A percentile compares a stretch with the other conserved stretches of the same genome.
phyloP scores from a whole-genome alignment of 2,329 filamentous ascomycete genomes.

The Arthrobotrys sinensis region DNA sequence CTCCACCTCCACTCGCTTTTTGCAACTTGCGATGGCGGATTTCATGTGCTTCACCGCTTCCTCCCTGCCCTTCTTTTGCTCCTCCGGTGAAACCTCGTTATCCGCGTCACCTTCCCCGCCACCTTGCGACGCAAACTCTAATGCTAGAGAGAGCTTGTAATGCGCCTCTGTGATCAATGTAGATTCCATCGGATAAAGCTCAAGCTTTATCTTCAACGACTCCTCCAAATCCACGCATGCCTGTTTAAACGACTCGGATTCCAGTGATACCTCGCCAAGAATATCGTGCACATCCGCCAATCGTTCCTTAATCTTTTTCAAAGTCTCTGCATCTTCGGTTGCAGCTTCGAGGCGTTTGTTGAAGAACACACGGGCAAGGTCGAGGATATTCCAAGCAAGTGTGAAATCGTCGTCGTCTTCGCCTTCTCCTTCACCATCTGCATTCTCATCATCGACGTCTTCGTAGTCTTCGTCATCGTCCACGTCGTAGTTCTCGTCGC shows the following conservation, averaged over 20 bases:
- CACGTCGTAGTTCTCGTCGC: conserved; percentile 83
- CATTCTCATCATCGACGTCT: conserved; percentile 68
- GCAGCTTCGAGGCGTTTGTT: conserved; percentile 70
- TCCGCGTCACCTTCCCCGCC: conserved; percentile 69
- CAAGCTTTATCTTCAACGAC: conserved; percentile 82
- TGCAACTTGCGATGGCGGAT: conserved; percentile 63
- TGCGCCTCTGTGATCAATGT: conserved; percentile 93
- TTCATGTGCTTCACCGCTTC: conserved; percentile 63
- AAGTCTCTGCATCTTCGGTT: conserved; percentile 64
- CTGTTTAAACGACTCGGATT: conserved; percentile 91
- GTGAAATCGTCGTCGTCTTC: conserved; percentile 78
- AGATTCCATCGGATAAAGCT: conserved; percentile 84
- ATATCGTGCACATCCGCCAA: conserved; percentile 94
- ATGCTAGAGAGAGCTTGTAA: conserved; percentile 93
- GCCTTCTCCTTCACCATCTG: conserved; percentile 66
- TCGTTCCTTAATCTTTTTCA: conserved; percentile 70
- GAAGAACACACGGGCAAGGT: conserved; percentile 80
- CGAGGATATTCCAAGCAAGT: conserved; percentile 85
- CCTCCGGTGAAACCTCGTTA: conserved; percentile 74
- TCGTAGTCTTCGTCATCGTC: conserved; percentile 69
- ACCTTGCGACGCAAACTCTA: conserved; percentile 80
- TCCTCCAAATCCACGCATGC: conserved; percentile 88
- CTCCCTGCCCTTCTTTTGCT: conserved; percentile 71
- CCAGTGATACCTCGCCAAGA: conserved; percentile 94
- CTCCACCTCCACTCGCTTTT: conserved; percentile 62